These are phyloP conservation scores for Nicotiana noctiflora DNA, from an alignment of 257 asterid genomes.

Conservation along the genomic window DNA sequence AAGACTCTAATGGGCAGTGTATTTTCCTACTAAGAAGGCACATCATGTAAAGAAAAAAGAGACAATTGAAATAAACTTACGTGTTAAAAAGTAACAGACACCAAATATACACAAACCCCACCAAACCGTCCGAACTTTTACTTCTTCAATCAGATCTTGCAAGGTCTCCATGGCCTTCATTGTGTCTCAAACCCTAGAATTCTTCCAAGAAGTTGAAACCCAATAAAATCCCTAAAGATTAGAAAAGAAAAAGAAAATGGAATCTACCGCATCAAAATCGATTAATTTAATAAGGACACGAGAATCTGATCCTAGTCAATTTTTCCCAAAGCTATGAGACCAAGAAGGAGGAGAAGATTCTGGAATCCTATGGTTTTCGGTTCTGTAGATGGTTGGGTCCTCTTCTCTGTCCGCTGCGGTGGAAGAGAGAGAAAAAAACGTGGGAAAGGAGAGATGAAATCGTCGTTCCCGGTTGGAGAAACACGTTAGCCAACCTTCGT, in stretches of 20 bases:
- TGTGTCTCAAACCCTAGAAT: slow-evolving; percentile 26
- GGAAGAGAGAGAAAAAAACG: slow-evolving; percentile 28
- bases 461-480: neutral
- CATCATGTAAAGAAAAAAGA: neutral
- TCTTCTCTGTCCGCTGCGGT: neutral
- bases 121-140: slow-evolving; percentile 91
- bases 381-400: neutral
- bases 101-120: slow-evolving; percentile 86
- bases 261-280: neutral
- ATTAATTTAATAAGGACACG: neutral
- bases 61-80: slow-evolving; percentile 38
- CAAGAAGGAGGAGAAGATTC: neutral
- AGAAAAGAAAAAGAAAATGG: neutral
- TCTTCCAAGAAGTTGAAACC: slow-evolving; percentile 4
- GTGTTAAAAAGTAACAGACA: slow-evolving; percentile 76
- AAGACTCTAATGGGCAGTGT: neutral
- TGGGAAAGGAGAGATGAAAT: slow-evolving; percentile 18
- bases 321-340: neutral
- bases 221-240: neutral
- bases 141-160: slow-evolving; percentile 97
- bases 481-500: slow-evolving; percentile 1
- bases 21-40: neutral
- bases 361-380: neutral
- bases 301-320: neutral
- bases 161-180: slow-evolving; percentile 75